phyloP scores from a whole-genome alignment of 169 alveolate genomes.

The Ichthyophthirius multifiliis region DNA sequence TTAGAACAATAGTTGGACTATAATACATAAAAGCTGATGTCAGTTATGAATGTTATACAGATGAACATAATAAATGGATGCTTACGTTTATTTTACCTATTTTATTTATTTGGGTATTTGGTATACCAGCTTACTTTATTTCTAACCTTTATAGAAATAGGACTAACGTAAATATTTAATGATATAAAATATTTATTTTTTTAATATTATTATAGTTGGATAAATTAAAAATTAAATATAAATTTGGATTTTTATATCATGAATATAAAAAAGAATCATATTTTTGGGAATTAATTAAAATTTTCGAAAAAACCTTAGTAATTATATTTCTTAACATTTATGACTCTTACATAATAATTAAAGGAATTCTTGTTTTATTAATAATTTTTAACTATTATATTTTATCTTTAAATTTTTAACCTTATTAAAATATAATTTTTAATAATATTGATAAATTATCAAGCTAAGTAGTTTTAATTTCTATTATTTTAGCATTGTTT shows the following conservation, averaged over 20 bases:
- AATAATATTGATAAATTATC: background rate
- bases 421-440: background rate
- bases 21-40: constrained; percentile 3
- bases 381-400: background rate
- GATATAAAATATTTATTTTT: background rate
- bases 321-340: background rate
- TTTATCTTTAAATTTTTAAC: background rate
- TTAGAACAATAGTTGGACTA: background rate
- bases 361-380: background rate
- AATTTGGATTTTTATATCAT: background rate
- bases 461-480: background rate
- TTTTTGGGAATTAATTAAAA: constrained; percentile 3
- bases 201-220: background rate
- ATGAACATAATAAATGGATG: background rate
- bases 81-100: background rate
- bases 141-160: background rate
- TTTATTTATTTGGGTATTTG: background rate
- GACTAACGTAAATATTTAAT: background rate
- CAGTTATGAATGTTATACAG: background rate
- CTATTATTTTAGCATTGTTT: background rate
- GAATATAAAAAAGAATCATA: background rate
- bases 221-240: background rate
- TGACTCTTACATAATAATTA: background rate
- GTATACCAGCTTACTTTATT: background rate
- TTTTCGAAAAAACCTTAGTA: background rate